Conservation (phyloP, 352 stramenopile species). For the Phytopythium litorale region DNA sequence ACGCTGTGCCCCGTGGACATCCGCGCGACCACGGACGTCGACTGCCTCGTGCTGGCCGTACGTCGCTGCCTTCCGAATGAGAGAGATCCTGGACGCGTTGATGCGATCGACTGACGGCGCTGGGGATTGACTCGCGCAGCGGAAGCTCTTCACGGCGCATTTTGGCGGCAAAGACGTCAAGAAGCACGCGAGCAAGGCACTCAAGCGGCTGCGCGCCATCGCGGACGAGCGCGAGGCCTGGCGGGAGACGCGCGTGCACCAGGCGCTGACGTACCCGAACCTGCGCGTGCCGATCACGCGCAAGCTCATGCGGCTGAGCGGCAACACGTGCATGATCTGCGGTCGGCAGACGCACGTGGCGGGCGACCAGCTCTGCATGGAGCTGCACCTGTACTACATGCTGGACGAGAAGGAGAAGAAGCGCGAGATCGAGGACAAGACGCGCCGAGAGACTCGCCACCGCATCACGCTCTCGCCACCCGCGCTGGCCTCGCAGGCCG, state of each 20-base stretch:
- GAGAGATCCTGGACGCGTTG: too few species aligned
- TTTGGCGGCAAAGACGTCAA: slow-evolving; percentile 68
- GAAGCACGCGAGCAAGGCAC: slow-evolving; percentile 39
- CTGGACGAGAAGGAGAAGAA: slow-evolving; percentile 60
- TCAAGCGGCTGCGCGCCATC: slow-evolving; percentile 46
- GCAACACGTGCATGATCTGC: slow-evolving; percentile 76
- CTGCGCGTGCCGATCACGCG: slow-evolving; percentile 71
- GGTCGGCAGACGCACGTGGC: slow-evolving; percentile 64
- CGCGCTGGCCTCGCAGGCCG: background rate
- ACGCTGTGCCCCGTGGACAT: slow-evolving; percentile 67
- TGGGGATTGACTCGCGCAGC: slow-evolving; percentile 18
- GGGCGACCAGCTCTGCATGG: slow-evolving; percentile 79
- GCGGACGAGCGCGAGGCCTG: slow-evolving; percentile 56
- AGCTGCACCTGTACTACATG: slow-evolving; percentile 65
- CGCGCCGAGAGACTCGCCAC: slow-evolving; percentile 38
- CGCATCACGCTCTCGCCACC: slow-evolving; percentile 38
- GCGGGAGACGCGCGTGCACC: slow-evolving; percentile 70
- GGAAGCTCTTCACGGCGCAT: slow-evolving; percentile 71
- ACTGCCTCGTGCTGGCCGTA: slow-evolving; percentile 75
- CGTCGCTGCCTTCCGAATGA: slow-evolving; percentile 8
- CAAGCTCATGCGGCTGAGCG: slow-evolving; percentile 82
- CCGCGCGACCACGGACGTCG: slow-evolving; percentile 60
- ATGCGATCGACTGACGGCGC: too few species aligned
- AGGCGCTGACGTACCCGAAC: slow-evolving; percentile 64
- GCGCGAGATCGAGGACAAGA: slow-evolving; percentile 28